phyloP scores from a whole-genome alignment of 768 basidiomycete species.

The Termitomyces sp. region DNA sequence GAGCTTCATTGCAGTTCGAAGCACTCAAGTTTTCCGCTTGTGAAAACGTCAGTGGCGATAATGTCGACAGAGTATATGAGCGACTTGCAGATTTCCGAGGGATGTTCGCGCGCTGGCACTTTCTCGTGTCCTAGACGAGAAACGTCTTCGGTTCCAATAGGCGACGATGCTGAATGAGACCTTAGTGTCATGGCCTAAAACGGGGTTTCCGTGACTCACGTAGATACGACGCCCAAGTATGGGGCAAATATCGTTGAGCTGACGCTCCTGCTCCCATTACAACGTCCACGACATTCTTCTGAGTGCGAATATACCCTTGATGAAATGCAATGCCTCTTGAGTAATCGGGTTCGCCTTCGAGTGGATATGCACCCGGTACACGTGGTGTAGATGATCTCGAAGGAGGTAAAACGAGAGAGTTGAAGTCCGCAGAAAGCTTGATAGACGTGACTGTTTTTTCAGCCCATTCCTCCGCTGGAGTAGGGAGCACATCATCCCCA shows the following conservation, averaged over 20 bases:
- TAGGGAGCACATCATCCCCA: conserved; percentile 7
- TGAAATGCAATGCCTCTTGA: conserved; percentile 5
- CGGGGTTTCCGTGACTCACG: conserved; percentile 1
- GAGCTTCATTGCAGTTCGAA: background rate
- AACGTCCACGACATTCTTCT: conserved; percentile 16
- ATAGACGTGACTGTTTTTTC: conserved; percentile 4
- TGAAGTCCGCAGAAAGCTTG: conserved; percentile 2
- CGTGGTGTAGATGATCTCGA: conserved; percentile 7
- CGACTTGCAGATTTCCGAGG: background rate
- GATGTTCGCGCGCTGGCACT: background rate
- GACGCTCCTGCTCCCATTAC: conserved; percentile 14
- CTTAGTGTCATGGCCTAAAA: background rate
- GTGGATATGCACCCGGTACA: conserved; percentile 16
- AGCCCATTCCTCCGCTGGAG: conserved; percentile 14
- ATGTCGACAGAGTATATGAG: background rate
- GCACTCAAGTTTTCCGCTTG: background rate
- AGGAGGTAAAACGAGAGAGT: background rate
- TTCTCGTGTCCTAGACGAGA: background rate
- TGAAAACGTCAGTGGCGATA: background rate
- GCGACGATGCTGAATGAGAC: background rate
- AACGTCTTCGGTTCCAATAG: no score
- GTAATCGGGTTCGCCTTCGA: background rate
- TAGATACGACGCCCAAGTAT: conserved; percentile 9
- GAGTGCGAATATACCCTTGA: conserved; percentile 16
- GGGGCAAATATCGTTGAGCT: conserved; percentile 15